Evolutionary conservation across 345 rosid genomes (phyloP).

Genomic region (Microthlaspi erraticum): DNA sequence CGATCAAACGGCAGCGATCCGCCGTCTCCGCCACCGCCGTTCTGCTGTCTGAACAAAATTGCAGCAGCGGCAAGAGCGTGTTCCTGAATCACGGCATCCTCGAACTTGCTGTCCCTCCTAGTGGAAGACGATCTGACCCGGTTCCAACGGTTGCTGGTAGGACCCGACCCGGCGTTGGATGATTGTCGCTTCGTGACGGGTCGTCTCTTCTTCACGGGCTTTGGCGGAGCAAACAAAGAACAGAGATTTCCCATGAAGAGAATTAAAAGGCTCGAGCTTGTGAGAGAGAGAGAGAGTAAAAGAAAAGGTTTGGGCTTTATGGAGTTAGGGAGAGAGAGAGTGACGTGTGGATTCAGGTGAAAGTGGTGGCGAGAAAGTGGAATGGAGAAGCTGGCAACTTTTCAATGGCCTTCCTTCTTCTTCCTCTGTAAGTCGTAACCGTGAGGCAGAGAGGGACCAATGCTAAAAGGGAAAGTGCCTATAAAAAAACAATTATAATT

Average conservation of each 20-base stretch:
- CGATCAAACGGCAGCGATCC: conserved; percentile 73
- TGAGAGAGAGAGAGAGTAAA: conserved; percentile 6
- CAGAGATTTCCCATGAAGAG: conserved; percentile 67
- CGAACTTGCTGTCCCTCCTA: conserved; percentile 60
- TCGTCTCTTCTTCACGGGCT: conserved; percentile 52
- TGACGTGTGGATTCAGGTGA: conserved; percentile 38
- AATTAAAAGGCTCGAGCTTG: conserved; percentile 10
- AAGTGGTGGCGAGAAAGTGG: conserved; percentile 43
- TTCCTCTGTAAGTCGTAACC: conserved; percentile 14
- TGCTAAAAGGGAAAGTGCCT: conserved; percentile 7
- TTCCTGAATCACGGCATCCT: conserved; percentile 66
- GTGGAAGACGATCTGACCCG: conserved; percentile 70
- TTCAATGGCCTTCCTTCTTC: conserved; percentile 26
- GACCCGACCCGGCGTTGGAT: conserved; percentile 38
- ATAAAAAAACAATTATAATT: too few relatives aligned
- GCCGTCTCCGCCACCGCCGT: conserved; percentile 42
- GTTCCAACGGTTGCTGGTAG: conserved; percentile 50
- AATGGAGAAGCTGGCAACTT: conserved; percentile 39
- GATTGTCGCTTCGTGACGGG: conserved; percentile 50
- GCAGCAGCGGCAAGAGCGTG: conserved; percentile 85
- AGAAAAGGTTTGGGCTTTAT: conserved; percentile 32
- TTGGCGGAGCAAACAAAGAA: conserved; percentile 58
- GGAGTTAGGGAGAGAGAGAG: conserved; percentile 25
- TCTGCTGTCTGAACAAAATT: conserved; percentile 62
- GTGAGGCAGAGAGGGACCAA: conserved; percentile 10